Percentiles rank a stretch among this genome's conserved stretches.
phyloP scores from a whole-genome alignment of 805 yeast genomes.

The Wickerhamiella parazyma region DNA sequence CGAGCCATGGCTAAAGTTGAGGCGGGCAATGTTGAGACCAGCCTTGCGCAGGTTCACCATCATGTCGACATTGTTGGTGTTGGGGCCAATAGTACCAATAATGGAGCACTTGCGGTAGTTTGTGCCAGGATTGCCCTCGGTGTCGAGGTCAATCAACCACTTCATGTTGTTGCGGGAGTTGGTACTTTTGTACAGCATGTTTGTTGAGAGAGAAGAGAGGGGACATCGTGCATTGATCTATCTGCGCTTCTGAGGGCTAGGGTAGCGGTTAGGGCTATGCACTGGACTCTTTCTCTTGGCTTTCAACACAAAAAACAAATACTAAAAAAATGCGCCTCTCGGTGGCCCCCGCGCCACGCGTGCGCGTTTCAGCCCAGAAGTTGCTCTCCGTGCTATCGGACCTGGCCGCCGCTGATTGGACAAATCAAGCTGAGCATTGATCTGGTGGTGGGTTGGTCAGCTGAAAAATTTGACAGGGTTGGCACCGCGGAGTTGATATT shows the following conservation, averaged over 20 bases:
- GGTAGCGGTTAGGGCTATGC: neutral
- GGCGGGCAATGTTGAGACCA: constrained; percentile 93
- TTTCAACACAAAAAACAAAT: too few species aligned
- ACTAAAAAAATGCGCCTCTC: too few species aligned
- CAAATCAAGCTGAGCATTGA: too few species aligned
- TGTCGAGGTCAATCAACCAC: constrained; percentile 75
- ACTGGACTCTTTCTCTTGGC: neutral
- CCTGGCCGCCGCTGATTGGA: too few species aligned
- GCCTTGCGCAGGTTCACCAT: constrained; percentile 85
- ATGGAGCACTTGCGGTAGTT: constrained; percentile 87
- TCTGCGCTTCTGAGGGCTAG: neutral
- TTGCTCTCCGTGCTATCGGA: too few species aligned
- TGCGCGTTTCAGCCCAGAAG: too few species aligned
- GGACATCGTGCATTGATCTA: neutral
- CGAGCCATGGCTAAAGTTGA: constrained; percentile 98
- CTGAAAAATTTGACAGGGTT: too few species aligned
- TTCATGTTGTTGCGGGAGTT: constrained; percentile 34
- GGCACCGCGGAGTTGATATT: too few species aligned
- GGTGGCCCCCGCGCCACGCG: too few species aligned
- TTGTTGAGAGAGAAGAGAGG: neutral
- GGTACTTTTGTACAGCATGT: constrained; percentile 21
- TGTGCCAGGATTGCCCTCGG: constrained; percentile 59
- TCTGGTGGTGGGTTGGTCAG: too few species aligned
- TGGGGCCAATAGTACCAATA: constrained; percentile 98
- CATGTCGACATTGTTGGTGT: constrained; percentile 80